These are phyloP conservation scores for Dionaea muscipula DNA, from an alignment of 179 eudicot species.

Conservation along the genomic window DNA sequence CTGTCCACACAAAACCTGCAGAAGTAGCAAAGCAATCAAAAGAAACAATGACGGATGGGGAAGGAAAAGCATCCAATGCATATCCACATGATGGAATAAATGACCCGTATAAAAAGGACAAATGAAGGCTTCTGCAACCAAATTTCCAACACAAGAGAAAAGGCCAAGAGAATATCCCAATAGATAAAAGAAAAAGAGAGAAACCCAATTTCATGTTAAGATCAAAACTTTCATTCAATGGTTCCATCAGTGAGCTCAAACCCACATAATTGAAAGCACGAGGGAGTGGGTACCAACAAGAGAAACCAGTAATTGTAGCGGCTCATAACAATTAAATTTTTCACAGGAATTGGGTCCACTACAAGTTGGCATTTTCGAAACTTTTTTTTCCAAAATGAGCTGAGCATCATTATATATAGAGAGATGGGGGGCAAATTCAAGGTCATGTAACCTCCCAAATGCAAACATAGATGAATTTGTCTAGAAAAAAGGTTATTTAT, in stretches of 20 bases:
- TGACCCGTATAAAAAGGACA: slow-evolving; percentile 3
- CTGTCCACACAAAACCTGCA: slow-evolving; percentile 44
- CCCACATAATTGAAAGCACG: slow-evolving; percentile 21
- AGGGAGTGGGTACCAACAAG: slow-evolving; percentile 19
- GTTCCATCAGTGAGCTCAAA: slow-evolving; percentile 11
- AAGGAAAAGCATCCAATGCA: slow-evolving; percentile 18
- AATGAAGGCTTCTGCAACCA: slow-evolving; percentile 7
- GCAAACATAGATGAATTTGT: no score
- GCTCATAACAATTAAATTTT: not conserved
- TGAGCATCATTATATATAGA: no score
- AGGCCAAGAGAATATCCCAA: no score
- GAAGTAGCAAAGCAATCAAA: slow-evolving; percentile 25
- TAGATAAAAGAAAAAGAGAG: no score
- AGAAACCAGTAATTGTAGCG: slow-evolving; percentile 10
- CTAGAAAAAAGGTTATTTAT: no score
- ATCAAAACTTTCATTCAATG: not conserved
- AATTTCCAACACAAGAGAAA: not conserved
- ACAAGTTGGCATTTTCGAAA: no score
- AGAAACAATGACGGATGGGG: not conserved
- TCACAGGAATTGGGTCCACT: slow-evolving; percentile 12
- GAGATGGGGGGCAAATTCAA: no score
- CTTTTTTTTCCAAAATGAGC: no score
- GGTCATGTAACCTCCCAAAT: no score
- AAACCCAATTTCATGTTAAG: no score
- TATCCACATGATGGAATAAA: slow-evolving; percentile 14